Evolutionary conservation across 306 rosid species (phyloP), one percentile per base, ranked within the genome.

Genomic region (Corylus americana): DNA sequence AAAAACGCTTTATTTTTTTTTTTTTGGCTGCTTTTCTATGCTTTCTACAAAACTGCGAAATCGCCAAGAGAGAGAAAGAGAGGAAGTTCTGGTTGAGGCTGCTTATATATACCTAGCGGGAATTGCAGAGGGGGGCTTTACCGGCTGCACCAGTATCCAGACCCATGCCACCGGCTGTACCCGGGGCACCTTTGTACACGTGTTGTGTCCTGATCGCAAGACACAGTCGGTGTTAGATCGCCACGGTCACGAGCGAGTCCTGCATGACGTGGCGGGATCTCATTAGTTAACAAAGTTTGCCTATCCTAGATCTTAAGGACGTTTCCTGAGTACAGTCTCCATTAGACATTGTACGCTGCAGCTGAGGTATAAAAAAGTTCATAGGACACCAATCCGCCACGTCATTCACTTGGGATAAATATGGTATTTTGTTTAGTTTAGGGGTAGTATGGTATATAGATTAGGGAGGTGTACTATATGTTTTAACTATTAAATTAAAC

Each of bases 51-150:
- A 82, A 80, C 70, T 48, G 51, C 50, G 79, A 78, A 73, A 79
- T 57, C 57, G 39, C 45, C 11, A 13, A 53, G 77, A 80, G 42
- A 51, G 11, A 54, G 17, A 59, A 42, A 47, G 11, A 11, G n/a
- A 10, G 8, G 55, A 2, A 11, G 18, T 3, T 5, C 1, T 0
- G 29, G 22, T 29, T 35, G 73, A 66, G 73, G 74, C 70, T 79
- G 83, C 2, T 80, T 83, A 61, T 76, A 55, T 76, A 81, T 83
- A 80, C 69, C 80, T 73, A 83, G 82, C 80, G 85, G 86, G 86
- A 88, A 79, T 79, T 74, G 86, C 68, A 83, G 86, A 42, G 73
- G 49, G 55, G 61, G 71, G 50, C 77, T 10, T 68, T 18, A 88
- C 91, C 89, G 89, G 87, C 84, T 80, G 82, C 84, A 48, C 58